Evolutionary conservation across 1,139 yeast species (phyloP), one percentile per base, ranked within the genome.

Genomic region (Geotrichum histeridarum): DNA sequence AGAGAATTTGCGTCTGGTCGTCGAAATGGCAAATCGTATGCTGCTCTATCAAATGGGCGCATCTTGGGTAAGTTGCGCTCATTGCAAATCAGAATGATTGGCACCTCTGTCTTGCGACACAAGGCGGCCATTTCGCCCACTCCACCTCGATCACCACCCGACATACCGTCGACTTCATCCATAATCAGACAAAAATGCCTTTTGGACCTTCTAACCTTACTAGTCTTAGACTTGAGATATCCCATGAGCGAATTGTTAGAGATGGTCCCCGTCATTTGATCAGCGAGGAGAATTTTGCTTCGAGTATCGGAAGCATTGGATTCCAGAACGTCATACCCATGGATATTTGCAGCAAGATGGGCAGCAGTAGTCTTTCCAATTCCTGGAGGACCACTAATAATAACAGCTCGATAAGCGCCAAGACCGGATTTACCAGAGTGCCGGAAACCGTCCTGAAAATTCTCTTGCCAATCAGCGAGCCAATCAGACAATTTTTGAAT

Each of bases 161-260:
- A 88, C 99, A 94, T 93, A 62, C 99, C 99, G 70, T 93, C 99
- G 35, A 93, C 99, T 72, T 93, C 99, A 71, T 93, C 99, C 98
- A 93, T 90, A 60, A 93, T 86, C 51, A 93, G 77, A 52, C 91
- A 90, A 62, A 91, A 82, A 55, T 80, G 81, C 57, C 78, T 77
- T 50, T 73, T 72, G 8, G 51, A 35, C 12, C 27, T 17, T 6
- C 27, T 42, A 46, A 73, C 70, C 4, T 60, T 64, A 47, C 65
- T 68, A 6, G 60, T 57, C 4, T 46, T 8, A n/a, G 68, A 5
- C 12, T 12, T 71, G 72, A 88, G 84, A 65, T 75, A 89, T 0
- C 96, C 96, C 56, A 81, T 81, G 30, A 93, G 84, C 0, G 98
- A 89, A 11, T 91, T 84, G 65, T 90, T 93, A 65, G 80, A 82